Base-by-base conservation (phyloP, 768 basidiomycete species). In the Suillus alpinus region DNA sequence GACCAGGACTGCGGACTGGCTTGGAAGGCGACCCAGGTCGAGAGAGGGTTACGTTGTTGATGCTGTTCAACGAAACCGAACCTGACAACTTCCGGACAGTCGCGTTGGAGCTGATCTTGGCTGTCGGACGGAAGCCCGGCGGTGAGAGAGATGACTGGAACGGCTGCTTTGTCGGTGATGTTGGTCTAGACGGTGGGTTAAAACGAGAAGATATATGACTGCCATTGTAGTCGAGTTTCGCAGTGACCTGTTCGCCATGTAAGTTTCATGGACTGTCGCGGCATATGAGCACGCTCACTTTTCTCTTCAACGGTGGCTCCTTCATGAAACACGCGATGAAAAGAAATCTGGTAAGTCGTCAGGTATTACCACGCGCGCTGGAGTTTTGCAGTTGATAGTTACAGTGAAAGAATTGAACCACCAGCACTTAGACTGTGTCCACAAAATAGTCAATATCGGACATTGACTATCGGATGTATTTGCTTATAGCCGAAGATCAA, bases 31-130 rank as follows among this genome's bases (percentile, higher is more conserved):
- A 75, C 14, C 68, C 65, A 6, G 78, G 72, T 67, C 76, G 56
- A 77, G 86, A 63, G 78, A 80, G 31, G 18, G 49, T 66, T 51
- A 64, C 57, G 9, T 47, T 64, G 23, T 62, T 49, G 23, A 55
- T 26, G 12, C 59, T n/a, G 20, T 9, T 55, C 10, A 69, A 62
- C 10, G 73, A 62, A 37, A 61, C 66, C 51, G 70, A 62, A 36
- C 69, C 67, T 50, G 69, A 63, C 1, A 63, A 50, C 47, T 71
- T 74, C 40, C 74, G 69, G 50, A 69, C 58, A 3, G 80, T 79
- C 39, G 83, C 83, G 65, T 77, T 83, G 62, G 76, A 80, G 66
- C 84, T 88, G 41, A 89, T 77, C 72, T 86, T 89, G 60, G 84
- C 86, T 68, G 78, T 88, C 14, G 85, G 83, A 59, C 83, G 71